Conservation (phyloP, 495 filamentous ascomycete species). For the Aspergillus egyptiacus region DNA sequence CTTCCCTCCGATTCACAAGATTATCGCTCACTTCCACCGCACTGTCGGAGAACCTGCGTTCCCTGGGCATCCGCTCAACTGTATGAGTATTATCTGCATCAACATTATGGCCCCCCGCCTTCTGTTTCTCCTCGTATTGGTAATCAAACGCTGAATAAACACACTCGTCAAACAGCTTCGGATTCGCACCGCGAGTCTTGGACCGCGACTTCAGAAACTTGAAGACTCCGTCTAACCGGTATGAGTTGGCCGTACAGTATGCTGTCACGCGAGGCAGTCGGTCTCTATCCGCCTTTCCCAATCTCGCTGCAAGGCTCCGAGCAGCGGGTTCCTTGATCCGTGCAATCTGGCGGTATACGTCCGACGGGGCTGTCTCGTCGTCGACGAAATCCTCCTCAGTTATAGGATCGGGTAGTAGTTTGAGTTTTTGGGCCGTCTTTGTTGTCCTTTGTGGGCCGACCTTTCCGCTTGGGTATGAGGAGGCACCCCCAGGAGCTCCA, state of each 20-base stretch:
- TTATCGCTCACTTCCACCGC: conserved; percentile 52
- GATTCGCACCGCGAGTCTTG: conserved; percentile 67
- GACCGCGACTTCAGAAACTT: conserved; percentile 78
- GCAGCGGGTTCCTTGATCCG: conserved; percentile 96
- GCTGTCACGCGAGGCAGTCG: conserved; percentile 86
- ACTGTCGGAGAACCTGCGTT: conserved; percentile 62
- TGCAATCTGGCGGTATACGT: conserved; percentile 93
- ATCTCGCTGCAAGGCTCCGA: conserved; percentile 80
- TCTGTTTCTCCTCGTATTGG: conserved; percentile 39
- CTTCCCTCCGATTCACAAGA: conserved; percentile 42
- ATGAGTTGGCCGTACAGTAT: conserved; percentile 89
- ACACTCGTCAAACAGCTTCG: conserved; percentile 93
- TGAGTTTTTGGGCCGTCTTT: conserved; percentile 92
- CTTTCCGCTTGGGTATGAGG: conserved; percentile 55
- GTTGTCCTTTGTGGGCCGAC: conserved; percentile 93
- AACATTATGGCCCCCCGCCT: conserved; percentile 22
- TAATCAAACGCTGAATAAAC: conserved; percentile 93
- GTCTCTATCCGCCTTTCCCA: conserved; percentile 90
- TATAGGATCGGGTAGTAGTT: conserved; percentile 85
- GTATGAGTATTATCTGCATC: conserved; percentile 22
- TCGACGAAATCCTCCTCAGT: conserved; percentile 59
- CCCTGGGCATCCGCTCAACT: conserved; percentile 37
- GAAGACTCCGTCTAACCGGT: conserved; percentile 81
- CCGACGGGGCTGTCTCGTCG: conserved; percentile 77
- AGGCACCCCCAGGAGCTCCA: conserved; percentile 51